Evolutionary conservation across 805 yeast genomes (phyloP), one percentile per base, ranked within the genome.

Genomic region (Candida mattraensis): DNA sequence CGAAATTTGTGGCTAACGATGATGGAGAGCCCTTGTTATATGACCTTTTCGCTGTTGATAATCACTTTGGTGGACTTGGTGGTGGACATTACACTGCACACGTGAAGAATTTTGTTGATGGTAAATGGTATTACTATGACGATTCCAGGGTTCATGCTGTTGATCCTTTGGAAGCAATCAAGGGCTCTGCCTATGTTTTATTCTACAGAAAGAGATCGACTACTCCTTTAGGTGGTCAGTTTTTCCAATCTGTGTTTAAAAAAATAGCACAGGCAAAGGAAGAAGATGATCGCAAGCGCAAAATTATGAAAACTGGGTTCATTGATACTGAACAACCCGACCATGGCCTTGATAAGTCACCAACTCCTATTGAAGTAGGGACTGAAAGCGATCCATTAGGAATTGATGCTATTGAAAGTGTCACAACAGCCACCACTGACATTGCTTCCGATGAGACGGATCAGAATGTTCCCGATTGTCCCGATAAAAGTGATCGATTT

Each of bases 71-170:
- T 33, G 96, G 97, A 0, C 67, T 91, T 13, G 97, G 98, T 0
- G 98, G 98, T 4, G 98, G 99, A 2, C 98, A 93, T 65, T 91
- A 93, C 60, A 93, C 99, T 1, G 85, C 98, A 0, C 83, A 79
- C 52, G 96, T 76, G 0, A 83, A 82, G 57, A 89, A 89, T 53
- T 81, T 78, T 58, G 69, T 77, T 27, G 94, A 86, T 52, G 65
- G 65, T 14, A 69, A 77, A 39, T 93, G 98, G 98, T 87, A 88
- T 56, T 84, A 88, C 56, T 91, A 73, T 58, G 89, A 91, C 56
- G 99, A 91, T 56, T 79, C 95, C 2, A 63, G 83, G 20, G 96
- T 88, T 1, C 61, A 77, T 0, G 66, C 66, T 13, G 70, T 79
- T 0, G 70, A 74, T 32, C 84, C 95, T 0, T 69, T 69, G 18